Evolutionary conservation across 164 flowering plant genomes (phyloP).

Genomic region (Malania oleifera): DNA sequence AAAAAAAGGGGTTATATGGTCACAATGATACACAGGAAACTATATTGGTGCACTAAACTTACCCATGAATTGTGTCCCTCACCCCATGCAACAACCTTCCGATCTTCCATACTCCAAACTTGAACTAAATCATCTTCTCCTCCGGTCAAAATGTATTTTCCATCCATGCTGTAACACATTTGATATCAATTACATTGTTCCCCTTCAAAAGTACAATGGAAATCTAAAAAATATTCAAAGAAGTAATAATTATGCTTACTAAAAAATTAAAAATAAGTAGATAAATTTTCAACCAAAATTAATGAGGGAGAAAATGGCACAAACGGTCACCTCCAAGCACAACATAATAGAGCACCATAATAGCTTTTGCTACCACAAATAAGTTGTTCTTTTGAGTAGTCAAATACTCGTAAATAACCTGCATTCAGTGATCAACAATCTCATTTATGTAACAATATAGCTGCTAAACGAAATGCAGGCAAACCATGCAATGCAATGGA

Average conservation of each 20-base stretch:
- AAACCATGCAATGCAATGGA: neutral
- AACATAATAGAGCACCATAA: slow-evolving; percentile 91
- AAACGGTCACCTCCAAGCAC: slow-evolving; percentile 86
- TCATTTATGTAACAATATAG: neutral
- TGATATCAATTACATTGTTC: slow-evolving; percentile 4
- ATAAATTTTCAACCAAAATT: neutral
- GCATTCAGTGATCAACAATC: slow-evolving; percentile 22
- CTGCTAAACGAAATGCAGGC: slow-evolving; percentile 2
- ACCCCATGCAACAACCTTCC: slow-evolving; percentile 98
- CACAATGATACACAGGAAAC: slow-evolving; percentile 1
- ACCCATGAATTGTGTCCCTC: slow-evolving; percentile 99
- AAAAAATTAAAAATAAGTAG: neutral
- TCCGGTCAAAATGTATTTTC: slow-evolving; percentile 88
- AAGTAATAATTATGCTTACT: neutral
- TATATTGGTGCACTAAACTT: slow-evolving; percentile 18
- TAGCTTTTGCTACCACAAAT: slow-evolving; percentile 93
- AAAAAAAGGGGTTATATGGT: neutral
- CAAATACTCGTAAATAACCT: slow-evolving; percentile 93
- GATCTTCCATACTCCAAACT: slow-evolving; percentile 97
- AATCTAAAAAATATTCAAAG: neutral
- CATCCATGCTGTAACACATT: slow-evolving; percentile 60
- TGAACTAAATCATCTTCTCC: slow-evolving; percentile 99
- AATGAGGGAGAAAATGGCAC: neutral
- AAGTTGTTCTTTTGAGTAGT: slow-evolving; percentile 81
- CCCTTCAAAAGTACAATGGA: neutral